phyloP scores from a whole-genome alignment of 1,139 yeast genomes.

The Magnusiomyces paraingens region DNA sequence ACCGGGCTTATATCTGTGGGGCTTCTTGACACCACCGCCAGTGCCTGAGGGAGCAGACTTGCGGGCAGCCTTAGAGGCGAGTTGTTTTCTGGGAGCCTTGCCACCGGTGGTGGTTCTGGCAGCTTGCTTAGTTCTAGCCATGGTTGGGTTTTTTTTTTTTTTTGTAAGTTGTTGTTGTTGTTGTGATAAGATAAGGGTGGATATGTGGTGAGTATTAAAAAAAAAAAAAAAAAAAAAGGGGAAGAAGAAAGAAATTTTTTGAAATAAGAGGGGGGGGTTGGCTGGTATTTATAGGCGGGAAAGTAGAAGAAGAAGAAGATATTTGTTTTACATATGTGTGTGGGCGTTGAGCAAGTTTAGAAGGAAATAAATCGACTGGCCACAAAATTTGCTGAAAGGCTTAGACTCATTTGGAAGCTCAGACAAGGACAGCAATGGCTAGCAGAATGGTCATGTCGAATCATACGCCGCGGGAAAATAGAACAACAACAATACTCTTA shows the following conservation, averaged over 20 bases:
- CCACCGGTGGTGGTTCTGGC: slow-evolving; percentile 99
- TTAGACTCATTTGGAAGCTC: no score
- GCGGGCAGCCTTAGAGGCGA: slow-evolving; percentile 99
- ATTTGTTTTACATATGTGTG: no score
- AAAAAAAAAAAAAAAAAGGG: neutral
- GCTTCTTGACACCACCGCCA: slow-evolving; percentile 99
- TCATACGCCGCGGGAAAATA: no score
- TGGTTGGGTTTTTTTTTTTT: slow-evolving; percentile 28
- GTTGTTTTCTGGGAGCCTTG: slow-evolving; percentile 99
- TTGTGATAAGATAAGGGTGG: neutral
- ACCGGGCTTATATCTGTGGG: slow-evolving; percentile 99
- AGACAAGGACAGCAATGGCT: no score
- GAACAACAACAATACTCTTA: no score
- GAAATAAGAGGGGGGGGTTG: neutral
- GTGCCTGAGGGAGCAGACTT: slow-evolving; percentile 73
- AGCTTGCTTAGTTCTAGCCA: slow-evolving; percentile 99
- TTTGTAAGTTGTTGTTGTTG: neutral
- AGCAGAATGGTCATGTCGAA: no score
- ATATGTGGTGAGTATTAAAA: neutral
- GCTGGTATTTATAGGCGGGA: neutral
- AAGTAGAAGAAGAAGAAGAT: neutral
- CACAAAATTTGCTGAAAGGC: no score
- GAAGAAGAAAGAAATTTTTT: neutral
- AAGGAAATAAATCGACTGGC: no score
- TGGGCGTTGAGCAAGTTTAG: no score